These are phyloP conservation scores for Malassezia cuniculi DNA, from an alignment of 1,284 basidiomycete genomes.

Conservation along the genomic window DNA sequence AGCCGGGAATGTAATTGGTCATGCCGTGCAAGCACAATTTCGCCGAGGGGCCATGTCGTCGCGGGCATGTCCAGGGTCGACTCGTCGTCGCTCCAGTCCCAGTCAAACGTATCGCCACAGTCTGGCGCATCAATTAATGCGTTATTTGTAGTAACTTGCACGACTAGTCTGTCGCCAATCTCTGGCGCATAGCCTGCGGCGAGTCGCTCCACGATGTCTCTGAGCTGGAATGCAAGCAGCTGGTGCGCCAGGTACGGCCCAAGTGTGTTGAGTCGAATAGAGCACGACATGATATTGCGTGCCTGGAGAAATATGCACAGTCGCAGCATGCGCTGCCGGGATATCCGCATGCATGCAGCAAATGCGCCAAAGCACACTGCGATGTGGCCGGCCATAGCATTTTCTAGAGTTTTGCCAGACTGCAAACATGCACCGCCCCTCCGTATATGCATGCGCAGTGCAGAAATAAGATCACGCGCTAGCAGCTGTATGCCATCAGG, in stretches of 20 bases:
- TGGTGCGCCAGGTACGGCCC: constrained; percentile 89
- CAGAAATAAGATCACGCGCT: not conserved
- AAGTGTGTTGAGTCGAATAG: constrained; percentile 76
- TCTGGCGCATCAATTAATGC: no score
- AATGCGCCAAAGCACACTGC: constrained; percentile 80
- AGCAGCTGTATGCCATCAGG: no score
- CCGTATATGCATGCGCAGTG: constrained; percentile 15
- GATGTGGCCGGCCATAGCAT: constrained; percentile 56
- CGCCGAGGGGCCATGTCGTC: constrained; percentile 91
- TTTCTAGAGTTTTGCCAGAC: constrained; percentile 32
- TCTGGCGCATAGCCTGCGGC: no score
- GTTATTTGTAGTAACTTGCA: no score
- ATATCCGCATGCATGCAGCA: constrained; percentile 61
- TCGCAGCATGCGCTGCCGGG: constrained; percentile 56
- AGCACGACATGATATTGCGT: constrained; percentile 72
- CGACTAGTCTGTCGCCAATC: no score
- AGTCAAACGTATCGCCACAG: constrained; percentile 29
- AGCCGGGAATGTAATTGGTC: constrained; percentile 89
- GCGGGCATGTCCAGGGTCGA: constrained; percentile 51
- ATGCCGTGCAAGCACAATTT: constrained; percentile 75
- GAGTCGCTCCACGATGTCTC: constrained; percentile 14
- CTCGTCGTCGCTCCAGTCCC: constrained; percentile 43
- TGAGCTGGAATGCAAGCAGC: constrained; percentile 60
- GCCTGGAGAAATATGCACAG: constrained; percentile 87
- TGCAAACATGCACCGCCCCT: constrained; percentile 6